Evolutionary conservation across 2,329 filamentous ascomycete genomes (phyloP), one percentile per base, ranked within the genome.

Genomic region (Botrytis galanthina): DNA sequence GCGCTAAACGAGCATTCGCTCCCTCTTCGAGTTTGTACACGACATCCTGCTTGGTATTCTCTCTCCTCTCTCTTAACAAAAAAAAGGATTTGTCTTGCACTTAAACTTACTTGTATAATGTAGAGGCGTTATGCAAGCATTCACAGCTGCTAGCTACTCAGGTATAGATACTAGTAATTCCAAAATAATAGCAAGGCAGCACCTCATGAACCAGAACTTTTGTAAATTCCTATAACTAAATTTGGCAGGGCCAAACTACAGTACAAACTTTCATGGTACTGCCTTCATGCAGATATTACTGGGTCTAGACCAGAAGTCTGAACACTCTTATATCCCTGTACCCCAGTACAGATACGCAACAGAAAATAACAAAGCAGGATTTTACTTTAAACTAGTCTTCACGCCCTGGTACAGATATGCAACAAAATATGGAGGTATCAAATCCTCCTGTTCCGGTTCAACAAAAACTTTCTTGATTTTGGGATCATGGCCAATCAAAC

Each of bases 271-370:
- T 5, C 9, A 35, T 57, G 16, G 22, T 2, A 1, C 48, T 29
- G 46, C 8, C 3, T 39, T n/a, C 14, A 32, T 16, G 14, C n/a
- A 4, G 8, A 39, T 10, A 5, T 16, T 29, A 16, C 18, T 29
- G 26, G 8, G 9, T 8, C 37, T 26, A 39, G 51, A 10, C 20
- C n/a, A n/a, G 9, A 4, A 29, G 29, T 54, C 26, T 54, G 8
- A 29, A 6, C 5, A 42, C 16, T 20, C 35, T 12, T 22, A 39
- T 22, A 67, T 20, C 42, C 62, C 64, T 37, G 22, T 35, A 66
- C 35, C 63, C 63, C 63, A 66, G 63, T n/a, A 51, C 22, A 51
- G 63, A 66, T 37, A n/a, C 51, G 63, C 63, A 67, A 51, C 22
- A 66, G 20, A 51, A 51, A 18, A 66, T 2, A 32, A 18, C 4